phyloP scores from a whole-genome alignment of 129 eudicot species.

The Heracleum sosnowskyi region DNA sequence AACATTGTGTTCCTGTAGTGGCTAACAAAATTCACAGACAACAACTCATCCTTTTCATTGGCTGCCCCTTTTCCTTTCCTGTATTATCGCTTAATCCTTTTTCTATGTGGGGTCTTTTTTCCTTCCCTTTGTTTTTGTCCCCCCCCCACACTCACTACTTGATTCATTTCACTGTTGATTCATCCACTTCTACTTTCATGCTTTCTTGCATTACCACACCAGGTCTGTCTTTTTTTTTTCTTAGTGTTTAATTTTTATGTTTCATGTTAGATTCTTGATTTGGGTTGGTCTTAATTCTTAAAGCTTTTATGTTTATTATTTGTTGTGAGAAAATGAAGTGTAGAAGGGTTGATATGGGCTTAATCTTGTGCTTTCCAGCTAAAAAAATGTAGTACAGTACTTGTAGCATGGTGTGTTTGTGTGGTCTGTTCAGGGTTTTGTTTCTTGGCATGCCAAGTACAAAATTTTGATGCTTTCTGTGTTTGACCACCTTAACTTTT shows the following conservation, averaged over 20 bases:
- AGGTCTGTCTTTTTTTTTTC: neutral
- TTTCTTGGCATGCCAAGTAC: neutral
- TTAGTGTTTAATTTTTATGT: neutral
- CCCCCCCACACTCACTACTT: neutral
- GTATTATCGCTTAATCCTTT: constrained; percentile 1
- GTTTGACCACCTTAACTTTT: constrained; percentile 13
- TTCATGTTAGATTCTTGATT: neutral
- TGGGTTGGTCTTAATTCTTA: neutral
- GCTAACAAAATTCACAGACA: constrained; percentile 75
- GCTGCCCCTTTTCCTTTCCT: constrained; percentile 11
- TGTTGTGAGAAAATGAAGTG: neutral
- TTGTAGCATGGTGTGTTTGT: neutral
- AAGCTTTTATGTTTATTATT: neutral
- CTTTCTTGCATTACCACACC: neutral
- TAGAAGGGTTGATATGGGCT: constrained; percentile 1
- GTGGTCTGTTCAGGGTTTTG: neutral
- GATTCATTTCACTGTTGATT: constrained; percentile 12
- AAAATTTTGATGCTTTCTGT: constrained; percentile 15
- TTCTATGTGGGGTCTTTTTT: constrained; percentile 20
- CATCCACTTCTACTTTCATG: constrained; percentile 4
- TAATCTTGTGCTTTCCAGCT: constrained; percentile 3
- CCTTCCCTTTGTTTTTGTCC: constrained; percentile 20
- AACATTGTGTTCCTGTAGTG: constrained; percentile 66
- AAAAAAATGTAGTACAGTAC: neutral
- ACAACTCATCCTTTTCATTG: constrained; percentile 64